Base-by-base conservation (phyloP, 495 filamentous ascomycete species). In the Penicillium turbatum region DNA sequence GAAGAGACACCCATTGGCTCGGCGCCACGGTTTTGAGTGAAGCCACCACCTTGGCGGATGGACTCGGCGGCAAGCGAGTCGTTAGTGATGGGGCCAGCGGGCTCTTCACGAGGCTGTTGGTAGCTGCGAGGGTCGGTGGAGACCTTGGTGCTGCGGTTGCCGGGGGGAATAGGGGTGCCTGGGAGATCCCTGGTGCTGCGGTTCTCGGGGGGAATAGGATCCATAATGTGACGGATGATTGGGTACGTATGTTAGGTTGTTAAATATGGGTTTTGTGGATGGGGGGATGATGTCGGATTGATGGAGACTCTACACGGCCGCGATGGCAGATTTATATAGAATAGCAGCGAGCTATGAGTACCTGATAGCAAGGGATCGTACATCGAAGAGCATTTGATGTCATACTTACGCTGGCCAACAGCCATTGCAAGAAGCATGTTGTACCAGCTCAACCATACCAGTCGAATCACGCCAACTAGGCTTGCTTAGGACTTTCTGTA, bases 31-130 rank as follows among this genome's bases (percentile, higher is more conserved):
- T 84, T 82, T 38, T 72, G 62, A 30, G 67, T 66, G 70, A 82
- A 86, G 27, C 60, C 62, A 51, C 83, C 83, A 41, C 77, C 77
- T 13, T 59, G 41, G 35, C 71, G 67, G 45, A 76, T 64, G 11
- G 84, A 87, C 56, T 86, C 81, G 39, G 77, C 84, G 29, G 85
- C 85, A 30, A 88, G 80, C 32, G 83, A 86, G 69, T 86, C 84
- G 40, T 75, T 80, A 29, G 80, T 67, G 11, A 87, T 63, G 38
- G 79, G 67, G 51, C 84, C 84, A 15, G 82, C 63, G 24, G 73
- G 67, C 65, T 88, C 84, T 13, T 66, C 48, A 36, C 74, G 76
- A 45, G 73, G 69, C 36, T 76, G 69, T 15, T 65, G 52, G 31
- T 64, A 49, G 35, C 78, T 58, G 42, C 60, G 55, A 35, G 78